phyloP scores from a whole-genome alignment of 768 basidiomycete species.

The Tulasnella sp. region DNA sequence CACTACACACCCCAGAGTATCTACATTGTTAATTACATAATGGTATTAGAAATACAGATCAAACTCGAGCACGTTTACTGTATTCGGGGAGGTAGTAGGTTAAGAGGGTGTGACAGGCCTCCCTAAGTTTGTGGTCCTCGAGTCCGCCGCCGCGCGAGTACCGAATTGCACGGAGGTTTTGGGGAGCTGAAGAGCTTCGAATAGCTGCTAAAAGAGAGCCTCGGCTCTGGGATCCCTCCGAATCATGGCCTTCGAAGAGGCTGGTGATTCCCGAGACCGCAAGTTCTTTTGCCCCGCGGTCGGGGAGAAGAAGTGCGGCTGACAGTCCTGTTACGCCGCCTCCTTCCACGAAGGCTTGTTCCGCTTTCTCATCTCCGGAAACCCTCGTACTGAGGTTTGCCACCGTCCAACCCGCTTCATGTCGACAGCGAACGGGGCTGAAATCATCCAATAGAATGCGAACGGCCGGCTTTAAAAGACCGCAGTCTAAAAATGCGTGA shows the following conservation, averaged over 20 bases:
- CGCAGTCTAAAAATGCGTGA: neutral
- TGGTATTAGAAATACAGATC: neutral
- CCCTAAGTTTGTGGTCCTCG: neutral
- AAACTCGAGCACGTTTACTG: conserved; percentile 6
- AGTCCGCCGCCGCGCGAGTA: neutral
- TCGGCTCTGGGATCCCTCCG: neutral
- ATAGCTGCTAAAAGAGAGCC: neutral
- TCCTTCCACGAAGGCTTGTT: neutral
- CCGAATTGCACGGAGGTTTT: neutral
- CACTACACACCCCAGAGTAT: no score
- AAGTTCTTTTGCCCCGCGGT: neutral
- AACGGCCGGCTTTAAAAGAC: neutral
- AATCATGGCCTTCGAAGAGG: neutral
- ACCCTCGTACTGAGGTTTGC: neutral
- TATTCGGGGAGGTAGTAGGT: neutral
- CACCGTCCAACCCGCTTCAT: neutral
- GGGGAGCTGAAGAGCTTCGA: neutral
- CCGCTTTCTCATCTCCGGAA: neutral
- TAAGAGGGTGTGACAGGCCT: neutral
- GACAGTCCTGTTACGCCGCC: neutral
- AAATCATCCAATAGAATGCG: neutral
- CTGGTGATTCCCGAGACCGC: neutral
- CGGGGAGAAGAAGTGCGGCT: neutral
- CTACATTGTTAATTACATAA: neutral
- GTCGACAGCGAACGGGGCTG: neutral